Evolutionary conservation across 192 early-diverging fungal species (phyloP), one percentile per base, ranked within the genome.

Genomic region (Mortierella antarctica): DNA sequence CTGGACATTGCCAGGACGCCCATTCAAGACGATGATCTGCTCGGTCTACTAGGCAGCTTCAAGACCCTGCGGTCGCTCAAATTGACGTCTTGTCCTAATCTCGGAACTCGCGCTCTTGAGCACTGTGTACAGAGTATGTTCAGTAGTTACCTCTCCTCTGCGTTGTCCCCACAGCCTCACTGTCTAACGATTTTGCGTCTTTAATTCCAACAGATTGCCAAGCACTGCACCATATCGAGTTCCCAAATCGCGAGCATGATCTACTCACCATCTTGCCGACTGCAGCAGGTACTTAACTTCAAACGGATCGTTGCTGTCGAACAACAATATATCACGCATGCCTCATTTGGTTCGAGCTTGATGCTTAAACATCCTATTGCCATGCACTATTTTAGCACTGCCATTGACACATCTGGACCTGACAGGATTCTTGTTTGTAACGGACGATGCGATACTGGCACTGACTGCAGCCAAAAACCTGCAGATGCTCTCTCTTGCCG

Each of bases 171-270:
- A 31, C 31, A n/a, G 31, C 3, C 31, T 31, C 31, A 31, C 31
- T 31, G 31, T 6, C 62, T 57, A 42, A 20, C 61, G 1, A 45
- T 23, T 7, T 55, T 64, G 48, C 57, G 10, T 21, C 11, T 57
- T 57, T 17, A 23, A 47, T 59, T 57, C n/a, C 47, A 21, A 41
- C 62, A 82, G 83, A 72, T 17, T 48, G 89, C 55, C 11, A 4
- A 0, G 18, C 70, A 7, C 50, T 91, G 21, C 59, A 83, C 14
- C 49, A 65, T 10, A 51, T 90, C 12, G 60, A 66, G 49, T 88
- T 91, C 23, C 89, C 89, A 5, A 83, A 82, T 39, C 78, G 82
- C 18, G 86, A 90, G 50, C 78, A 85, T 52, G 83, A 88, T 31
- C 63, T 90, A 0, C 67, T 83, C 53, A 83, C 62, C 40, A 69